A percentile compares a stretch with the other conserved stretches of the same genome.
These are phyloP conservation scores for Stenogyne calaminthoides DNA, from an alignment of 305 asterid species.

Conservation along the genomic window DNA sequence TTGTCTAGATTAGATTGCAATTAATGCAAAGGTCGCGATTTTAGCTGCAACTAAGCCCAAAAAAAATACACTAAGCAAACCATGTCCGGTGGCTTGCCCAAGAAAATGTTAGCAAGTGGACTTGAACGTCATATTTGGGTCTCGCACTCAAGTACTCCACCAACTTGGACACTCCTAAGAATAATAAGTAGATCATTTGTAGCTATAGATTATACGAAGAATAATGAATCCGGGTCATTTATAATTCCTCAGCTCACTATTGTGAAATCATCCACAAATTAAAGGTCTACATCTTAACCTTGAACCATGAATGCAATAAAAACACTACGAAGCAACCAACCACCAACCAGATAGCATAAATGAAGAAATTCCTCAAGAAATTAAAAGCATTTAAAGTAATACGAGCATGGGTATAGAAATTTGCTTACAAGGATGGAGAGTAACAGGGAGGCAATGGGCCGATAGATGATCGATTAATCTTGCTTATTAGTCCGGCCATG, in stretches of 20 bases:
- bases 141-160: too few species aligned
- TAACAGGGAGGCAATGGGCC: constrained; percentile 98
- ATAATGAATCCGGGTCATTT: too few species aligned
- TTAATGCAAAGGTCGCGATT: too few species aligned
- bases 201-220: background rate
- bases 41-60: too few species aligned
- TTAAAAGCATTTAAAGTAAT: constrained; percentile 5
- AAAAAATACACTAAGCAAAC: too few species aligned
- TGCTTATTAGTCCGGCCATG: constrained; percentile 98
- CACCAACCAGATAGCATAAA: background rate
- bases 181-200: background rate
- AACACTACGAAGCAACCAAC: background rate
- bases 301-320: background rate
- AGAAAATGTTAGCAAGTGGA: too few species aligned
- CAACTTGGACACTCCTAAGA: too few species aligned
- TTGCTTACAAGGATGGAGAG: constrained; percentile 89
- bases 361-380: background rate
- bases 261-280: background rate
- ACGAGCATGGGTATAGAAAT: constrained; percentile 1
- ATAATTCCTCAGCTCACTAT: too few species aligned
- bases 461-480: constrained; percentile 91
- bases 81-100: too few species aligned
- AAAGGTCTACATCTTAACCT: background rate
- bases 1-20: too few species aligned
- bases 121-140: too few species aligned